Conservation (phyloP, 495 filamentous ascomycete genomes). For the Neurospora sp. region DNA sequence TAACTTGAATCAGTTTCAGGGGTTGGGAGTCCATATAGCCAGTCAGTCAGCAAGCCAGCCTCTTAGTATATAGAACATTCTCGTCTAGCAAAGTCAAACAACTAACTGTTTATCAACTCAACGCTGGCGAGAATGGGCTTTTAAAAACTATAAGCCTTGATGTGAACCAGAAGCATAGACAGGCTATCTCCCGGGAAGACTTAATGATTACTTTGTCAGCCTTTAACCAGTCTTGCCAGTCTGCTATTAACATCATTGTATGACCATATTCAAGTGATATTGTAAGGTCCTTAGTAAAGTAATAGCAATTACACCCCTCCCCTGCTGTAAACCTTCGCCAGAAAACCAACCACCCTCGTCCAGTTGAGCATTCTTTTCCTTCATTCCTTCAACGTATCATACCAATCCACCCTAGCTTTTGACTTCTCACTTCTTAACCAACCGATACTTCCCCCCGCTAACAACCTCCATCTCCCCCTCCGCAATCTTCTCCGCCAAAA, state of each 20-base stretch:
- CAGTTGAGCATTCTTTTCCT: not conserved
- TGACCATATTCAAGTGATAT: not conserved
- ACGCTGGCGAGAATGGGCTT: not conserved
- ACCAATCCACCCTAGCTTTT: too few relatives aligned
- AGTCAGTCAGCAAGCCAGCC: not conserved
- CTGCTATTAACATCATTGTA: not conserved
- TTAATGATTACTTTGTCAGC: not conserved
- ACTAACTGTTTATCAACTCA: not conserved
- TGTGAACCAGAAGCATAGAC: not conserved
- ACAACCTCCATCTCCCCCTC: constrained; percentile 62
- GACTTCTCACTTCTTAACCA: constrained; percentile 36
- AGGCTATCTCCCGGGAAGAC: not conserved
- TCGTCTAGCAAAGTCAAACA: not conserved
- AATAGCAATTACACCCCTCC: not conserved
- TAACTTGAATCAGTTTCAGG: not conserved
- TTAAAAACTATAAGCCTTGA: not conserved
- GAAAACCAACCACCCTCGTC: not conserved
- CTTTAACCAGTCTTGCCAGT: not conserved
- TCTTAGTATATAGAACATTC: not conserved
- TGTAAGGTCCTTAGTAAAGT: not conserved
- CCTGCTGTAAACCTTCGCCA: not conserved
- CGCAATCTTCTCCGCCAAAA: constrained; percentile 63
- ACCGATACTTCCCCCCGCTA: constrained; percentile 58
- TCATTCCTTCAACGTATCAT: not conserved
- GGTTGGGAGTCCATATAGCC: not conserved